Conservation (phyloP, 495 filamentous ascomycete genomes). For the Neurospora sp. region DNA sequence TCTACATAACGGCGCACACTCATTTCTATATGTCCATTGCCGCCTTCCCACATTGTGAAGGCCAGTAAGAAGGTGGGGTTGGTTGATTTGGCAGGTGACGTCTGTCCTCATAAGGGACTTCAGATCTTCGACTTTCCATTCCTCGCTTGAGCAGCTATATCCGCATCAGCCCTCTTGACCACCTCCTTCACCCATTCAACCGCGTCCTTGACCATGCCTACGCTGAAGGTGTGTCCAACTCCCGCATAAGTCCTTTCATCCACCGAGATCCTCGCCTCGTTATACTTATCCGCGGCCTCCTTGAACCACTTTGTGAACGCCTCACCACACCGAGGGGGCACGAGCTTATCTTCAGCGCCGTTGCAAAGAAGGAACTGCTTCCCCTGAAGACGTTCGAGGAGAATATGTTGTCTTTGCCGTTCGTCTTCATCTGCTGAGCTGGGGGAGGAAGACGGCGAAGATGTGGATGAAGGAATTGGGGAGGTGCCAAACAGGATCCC, state of each 20-base stretch:
- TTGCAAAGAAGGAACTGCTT: constrained; percentile 74
- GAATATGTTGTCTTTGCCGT: constrained; percentile 27
- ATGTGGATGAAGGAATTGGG: constrained; percentile 16
- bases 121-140: constrained; percentile 15
- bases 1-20: too few relatives aligned
- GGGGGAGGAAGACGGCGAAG: neutral
- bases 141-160: neutral
- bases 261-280: constrained; percentile 48
- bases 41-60: too few relatives aligned
- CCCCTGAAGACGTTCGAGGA: constrained; percentile 46
- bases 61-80: too few relatives aligned
- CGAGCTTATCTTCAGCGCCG: constrained; percentile 71
- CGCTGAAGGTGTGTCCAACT: constrained; percentile 63
- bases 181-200: constrained; percentile 53
- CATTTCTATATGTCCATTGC: too few relatives aligned
- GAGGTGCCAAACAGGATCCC: constrained; percentile 51
- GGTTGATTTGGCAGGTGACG: too few relatives aligned
- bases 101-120: neutral
- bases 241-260: constrained; percentile 65
- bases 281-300: constrained; percentile 48
- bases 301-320: constrained; percentile 66
- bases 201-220: constrained; percentile 63
- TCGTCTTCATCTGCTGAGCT: neutral
- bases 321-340: constrained; percentile 63
- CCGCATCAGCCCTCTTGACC: constrained; percentile 20